A percentile compares a stretch with the other conserved stretches of the same genome.
Evolutionary conservation across 148 eudicot species (phyloP).

Genomic region (Fallopia convolvulus): DNA sequence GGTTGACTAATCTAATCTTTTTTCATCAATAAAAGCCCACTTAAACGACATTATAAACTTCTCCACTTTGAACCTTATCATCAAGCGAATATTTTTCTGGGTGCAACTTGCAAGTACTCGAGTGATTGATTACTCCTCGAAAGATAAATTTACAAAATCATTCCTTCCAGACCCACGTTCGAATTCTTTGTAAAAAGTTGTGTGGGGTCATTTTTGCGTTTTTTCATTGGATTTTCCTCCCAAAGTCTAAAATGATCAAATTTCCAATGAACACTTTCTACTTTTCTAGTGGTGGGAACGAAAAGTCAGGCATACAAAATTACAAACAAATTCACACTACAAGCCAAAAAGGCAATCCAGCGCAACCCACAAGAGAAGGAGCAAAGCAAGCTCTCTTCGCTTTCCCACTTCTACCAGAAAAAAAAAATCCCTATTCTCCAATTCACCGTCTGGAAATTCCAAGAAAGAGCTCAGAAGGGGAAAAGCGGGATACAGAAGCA

Average conservation of each 20-base stretch:
- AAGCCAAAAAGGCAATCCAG: neutral
- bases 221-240: neutral
- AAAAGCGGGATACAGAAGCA: neutral
- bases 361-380: neutral
- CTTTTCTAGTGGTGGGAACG: neutral
- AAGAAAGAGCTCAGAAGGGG: neutral
- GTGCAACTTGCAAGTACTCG: slow-evolving; percentile 4
- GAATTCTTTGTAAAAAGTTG: neutral
- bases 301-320: neutral
- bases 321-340: neutral
- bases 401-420: neutral
- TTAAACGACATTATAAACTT: neutral
- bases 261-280: neutral
- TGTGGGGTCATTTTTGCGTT: neutral
- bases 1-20: neutral
- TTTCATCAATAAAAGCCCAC: neutral
- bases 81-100: neutral
- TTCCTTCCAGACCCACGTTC: neutral
- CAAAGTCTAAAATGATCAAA: slow-evolving; percentile 8
- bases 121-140: neutral
- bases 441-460: neutral
- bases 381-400: neutral
- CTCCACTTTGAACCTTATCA: neutral
- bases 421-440: neutral
- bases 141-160: neutral